Evolutionary conservation across 2,329 filamentous ascomycete species (phyloP), one percentile per base, ranked within the genome.

Genomic region (Ceratocystiopsis sp.): DNA sequence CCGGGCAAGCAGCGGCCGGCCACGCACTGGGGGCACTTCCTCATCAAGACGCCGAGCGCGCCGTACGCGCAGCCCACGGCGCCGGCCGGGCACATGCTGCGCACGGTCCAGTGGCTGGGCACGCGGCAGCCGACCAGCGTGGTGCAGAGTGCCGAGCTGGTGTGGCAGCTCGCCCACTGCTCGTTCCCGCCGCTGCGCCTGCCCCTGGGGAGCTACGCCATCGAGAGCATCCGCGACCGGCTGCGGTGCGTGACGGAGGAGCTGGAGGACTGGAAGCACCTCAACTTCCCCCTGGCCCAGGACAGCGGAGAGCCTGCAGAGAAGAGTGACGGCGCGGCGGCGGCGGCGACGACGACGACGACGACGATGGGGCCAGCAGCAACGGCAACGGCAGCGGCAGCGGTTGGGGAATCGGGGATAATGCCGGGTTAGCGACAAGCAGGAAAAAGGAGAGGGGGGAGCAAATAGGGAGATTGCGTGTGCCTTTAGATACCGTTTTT

Each of bases 161-260:
- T 94, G 8, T 96, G 91, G 91, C 79, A 95, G 65, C 64, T 96
- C 37, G 91, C 80, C 0, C 91, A 96, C 65, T 96, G 89, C 62
- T 80, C 78, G n/a, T 95, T 86, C 57, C 91, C 91, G 41, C 91
- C 91, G 0, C 59, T 96, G 49, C 67, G 91, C 33, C 62, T 98
- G 46, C 65, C 95, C n/a, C 61, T 96, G 19, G 91, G 91, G 0
- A 93, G 79, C 50, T 96, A 93, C 62, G 89, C 91, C 1, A 89
- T 96, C 35, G 89, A 98, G 59, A 95, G 87, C 58, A 93, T 96
- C 41, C 69, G 91, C 15, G 91, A 98, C 62, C 71, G 89, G 17
- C 62, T 96, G 55, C 74, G 85, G 50, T 89, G 82, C 48, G 84
- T 96, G 36, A 95, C 87, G 13, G 91, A 96, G 60, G 91, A 98